phyloP scores from a whole-genome alignment of 805 yeast species.

The Saccharomycopsis capsularis region DNA sequence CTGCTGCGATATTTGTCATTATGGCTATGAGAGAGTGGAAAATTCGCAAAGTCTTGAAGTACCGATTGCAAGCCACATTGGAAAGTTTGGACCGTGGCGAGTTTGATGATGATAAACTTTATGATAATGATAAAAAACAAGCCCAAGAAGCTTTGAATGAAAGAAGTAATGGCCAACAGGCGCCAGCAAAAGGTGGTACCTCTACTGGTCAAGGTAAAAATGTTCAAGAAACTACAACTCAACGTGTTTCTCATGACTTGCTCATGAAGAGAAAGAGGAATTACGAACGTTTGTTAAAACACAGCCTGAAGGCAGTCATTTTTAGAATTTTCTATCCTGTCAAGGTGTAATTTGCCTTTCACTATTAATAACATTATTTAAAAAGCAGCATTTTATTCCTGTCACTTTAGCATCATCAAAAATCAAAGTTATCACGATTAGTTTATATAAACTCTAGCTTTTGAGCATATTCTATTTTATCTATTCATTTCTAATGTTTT shows the following conservation, averaged over 20 bases:
- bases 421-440: no score
- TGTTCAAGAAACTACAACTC: background rate
- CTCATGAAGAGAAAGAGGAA: background rate
- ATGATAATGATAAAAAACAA: background rate
- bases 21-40: slow-evolving; percentile 46
- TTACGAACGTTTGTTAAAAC: slow-evolving; percentile 1
- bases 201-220: no score
- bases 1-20: slow-evolving; percentile 37
- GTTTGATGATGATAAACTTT: background rate
- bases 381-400: no score
- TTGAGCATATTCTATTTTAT: no score
- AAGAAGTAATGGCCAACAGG: no score
- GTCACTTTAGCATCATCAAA: no score
- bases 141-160: background rate
- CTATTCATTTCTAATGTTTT: no score
- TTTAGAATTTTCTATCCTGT: slow-evolving; percentile 6
- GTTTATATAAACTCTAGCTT: no score
- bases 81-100: background rate
- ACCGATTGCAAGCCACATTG: background rate
- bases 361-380: no score
- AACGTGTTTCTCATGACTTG: background rate
- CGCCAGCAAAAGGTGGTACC: no score
- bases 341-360: slow-evolving; percentile 7
- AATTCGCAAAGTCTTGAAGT: slow-evolving; percentile 35
- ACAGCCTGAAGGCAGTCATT: background rate